Percentiles rank a stretch among this genome's conserved stretches.
These are phyloP conservation scores for Lachnellula cervina DNA, from an alignment of 2,329 filamentous ascomycete species.

Conservation along the genomic window DNA sequence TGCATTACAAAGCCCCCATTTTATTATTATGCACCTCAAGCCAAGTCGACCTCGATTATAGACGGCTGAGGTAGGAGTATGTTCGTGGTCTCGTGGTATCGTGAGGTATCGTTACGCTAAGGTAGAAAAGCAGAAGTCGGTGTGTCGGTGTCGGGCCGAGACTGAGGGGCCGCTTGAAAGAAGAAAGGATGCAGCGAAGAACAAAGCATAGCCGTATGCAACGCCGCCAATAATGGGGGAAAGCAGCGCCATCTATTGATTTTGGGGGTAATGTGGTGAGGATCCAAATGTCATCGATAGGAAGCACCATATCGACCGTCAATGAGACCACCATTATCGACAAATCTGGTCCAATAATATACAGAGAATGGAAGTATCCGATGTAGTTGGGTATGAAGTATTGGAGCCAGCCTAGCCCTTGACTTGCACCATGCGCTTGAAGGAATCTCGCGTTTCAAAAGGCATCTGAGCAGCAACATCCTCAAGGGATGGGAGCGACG, in stretches of 20 bases:
- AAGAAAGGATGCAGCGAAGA: constrained; percentile 6
- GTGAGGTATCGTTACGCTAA: constrained; percentile 28
- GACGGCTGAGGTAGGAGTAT: constrained; percentile 12
- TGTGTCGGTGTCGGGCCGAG: constrained; percentile 6
- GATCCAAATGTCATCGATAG: constrained; percentile 22
- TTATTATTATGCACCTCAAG: constrained; percentile 8
- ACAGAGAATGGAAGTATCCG: constrained; percentile 27
- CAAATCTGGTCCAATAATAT: constrained; percentile 31
- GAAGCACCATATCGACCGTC: constrained; percentile 23
- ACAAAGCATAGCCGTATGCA: constrained; percentile 15
- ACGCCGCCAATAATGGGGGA: constrained; percentile 12
- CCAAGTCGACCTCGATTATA: constrained; percentile 4
- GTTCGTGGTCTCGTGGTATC: constrained; percentile 29
- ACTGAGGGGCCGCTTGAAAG: neutral
- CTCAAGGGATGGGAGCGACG: constrained; percentile 24
- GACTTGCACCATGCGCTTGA: constrained; percentile 27
- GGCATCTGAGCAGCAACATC: constrained; percentile 20
- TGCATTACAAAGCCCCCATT: constrained; percentile 16
- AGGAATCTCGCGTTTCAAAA: constrained; percentile 24
- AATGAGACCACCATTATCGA: constrained; percentile 7
- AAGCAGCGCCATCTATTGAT: constrained; percentile 18
- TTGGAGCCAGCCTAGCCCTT: constrained; percentile 16
- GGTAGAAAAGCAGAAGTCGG: constrained; percentile 21
- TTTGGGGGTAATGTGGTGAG: constrained; percentile 14
- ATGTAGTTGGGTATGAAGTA: constrained; percentile 3